Evolutionary conservation across 768 basidiomycete genomes (phyloP).

Genomic region (Boletus patriciae): DNA sequence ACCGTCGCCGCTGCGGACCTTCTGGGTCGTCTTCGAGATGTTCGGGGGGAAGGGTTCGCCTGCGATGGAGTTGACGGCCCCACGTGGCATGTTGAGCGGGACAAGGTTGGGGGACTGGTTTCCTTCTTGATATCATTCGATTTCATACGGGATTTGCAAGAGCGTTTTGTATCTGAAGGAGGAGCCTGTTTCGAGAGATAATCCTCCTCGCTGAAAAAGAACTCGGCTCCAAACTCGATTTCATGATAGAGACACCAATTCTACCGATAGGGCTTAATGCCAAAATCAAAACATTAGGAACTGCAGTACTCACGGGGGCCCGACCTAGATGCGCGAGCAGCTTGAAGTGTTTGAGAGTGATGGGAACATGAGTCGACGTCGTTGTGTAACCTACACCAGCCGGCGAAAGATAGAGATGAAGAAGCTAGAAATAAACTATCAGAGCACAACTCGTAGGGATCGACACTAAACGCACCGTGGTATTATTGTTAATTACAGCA

Average conservation of each 20-base stretch:
- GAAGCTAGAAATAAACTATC: slow-evolving; percentile 38
- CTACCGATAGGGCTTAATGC: slow-evolving; percentile 33
- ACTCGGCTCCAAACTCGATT: slow-evolving; percentile 65
- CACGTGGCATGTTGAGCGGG: slow-evolving; percentile 23
- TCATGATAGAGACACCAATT: slow-evolving; percentile 55
- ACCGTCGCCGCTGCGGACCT: slow-evolving; percentile 52
- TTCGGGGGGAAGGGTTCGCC: slow-evolving; percentile 23
- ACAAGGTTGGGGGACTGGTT: slow-evolving; percentile 31
- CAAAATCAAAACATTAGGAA: not conserved
- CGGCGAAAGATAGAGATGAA: slow-evolving; percentile 45
- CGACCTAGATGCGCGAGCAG: slow-evolving; percentile 67
- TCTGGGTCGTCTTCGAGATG: slow-evolving; percentile 55
- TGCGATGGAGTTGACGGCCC: slow-evolving; percentile 16
- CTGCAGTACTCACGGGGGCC: slow-evolving; percentile 49
- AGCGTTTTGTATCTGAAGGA: slow-evolving; percentile 23
- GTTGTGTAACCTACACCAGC: slow-evolving; percentile 22
- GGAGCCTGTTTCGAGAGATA: slow-evolving; percentile 47
- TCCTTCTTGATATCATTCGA: slow-evolving; percentile 44
- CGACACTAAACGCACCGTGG: slow-evolving; percentile 24
- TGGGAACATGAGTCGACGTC: slow-evolving; percentile 49
- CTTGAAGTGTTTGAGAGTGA: slow-evolving; percentile 77
- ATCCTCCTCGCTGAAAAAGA: slow-evolving; percentile 69
- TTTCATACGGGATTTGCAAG: slow-evolving; percentile 28
- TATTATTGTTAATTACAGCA: slow-evolving; percentile 67
- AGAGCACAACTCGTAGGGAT: not conserved